Evolutionary conservation across 148 eudicot species (phyloP), one percentile per base, ranked within the genome.

Genomic region (Chenopodium album): DNA sequence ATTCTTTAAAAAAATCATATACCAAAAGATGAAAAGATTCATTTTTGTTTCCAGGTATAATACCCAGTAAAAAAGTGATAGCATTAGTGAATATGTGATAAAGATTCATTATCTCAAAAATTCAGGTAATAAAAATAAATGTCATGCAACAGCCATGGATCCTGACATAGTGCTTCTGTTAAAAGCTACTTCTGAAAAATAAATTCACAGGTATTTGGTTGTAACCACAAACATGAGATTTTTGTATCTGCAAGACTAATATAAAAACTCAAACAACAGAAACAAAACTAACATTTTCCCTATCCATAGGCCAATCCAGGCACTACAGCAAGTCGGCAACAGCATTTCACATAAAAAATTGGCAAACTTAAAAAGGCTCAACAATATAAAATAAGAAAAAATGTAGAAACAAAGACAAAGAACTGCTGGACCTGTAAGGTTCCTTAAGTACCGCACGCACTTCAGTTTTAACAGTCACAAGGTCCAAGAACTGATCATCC

Each of bases 401-500:
- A 74, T 71, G 23, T 2, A 23, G 76, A 74, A 48, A 52, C 50
- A 67, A 14, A 84, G 72, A 70, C 19, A 73, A 84, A 64, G 67
- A 63, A 66, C 59, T n/a, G 46, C 77, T 28, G 78, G 77, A 96
- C 99, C 99, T 96, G 94, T 96, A 96, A 80, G 99, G 99, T 88
- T 96, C 99, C 89, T 91, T 92, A 76, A 88, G 90, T 65, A 88
- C 90, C 77, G 97, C 89, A 72, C 77, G 90, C 82, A 96, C 91
- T 88, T 91, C 99, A 54, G 93, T 88, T 84, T 83, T 88, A 72
- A 91, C 90, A 1, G 95, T 90, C 91, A 96, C 79, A 32, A 96
- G 97, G 78, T 88, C 92, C 81, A 96, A 84, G 83, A 96, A 94
- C 81, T 91, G 93, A 82, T 96, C 98, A 62, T 89, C 97, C 87